A percentile compares a stretch with the other conserved stretches of the same genome.
phyloP scores from a whole-genome alignment of 192 early-diverging fungal species.

The Fimicolochytrium jonesii region DNA sequence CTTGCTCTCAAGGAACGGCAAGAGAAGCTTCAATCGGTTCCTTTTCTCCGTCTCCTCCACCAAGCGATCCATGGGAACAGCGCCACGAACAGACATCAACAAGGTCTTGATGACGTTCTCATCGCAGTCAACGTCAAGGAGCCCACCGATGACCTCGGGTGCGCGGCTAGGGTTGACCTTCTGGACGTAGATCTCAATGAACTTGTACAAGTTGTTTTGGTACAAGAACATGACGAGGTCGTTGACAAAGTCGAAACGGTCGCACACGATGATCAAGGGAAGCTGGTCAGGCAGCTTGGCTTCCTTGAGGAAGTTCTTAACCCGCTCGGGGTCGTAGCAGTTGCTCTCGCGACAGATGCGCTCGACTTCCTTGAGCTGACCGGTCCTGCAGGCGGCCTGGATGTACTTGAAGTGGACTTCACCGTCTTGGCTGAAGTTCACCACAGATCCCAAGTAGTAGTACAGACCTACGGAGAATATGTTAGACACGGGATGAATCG shows the following conservation, averaged over 20 bases:
- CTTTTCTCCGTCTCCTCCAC: slow-evolving; percentile 93
- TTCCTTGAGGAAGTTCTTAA: slow-evolving; percentile 99
- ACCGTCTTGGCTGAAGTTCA: slow-evolving; percentile 90
- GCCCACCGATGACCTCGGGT: slow-evolving; percentile 92
- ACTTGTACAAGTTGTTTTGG: slow-evolving; percentile 89
- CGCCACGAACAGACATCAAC: slow-evolving; percentile 74
- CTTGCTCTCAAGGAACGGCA: slow-evolving; percentile 91
- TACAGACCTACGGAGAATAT: slow-evolving; percentile 64
- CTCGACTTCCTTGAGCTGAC: slow-evolving; percentile 97
- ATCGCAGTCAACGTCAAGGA: slow-evolving; percentile 97
- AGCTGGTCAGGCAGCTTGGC: slow-evolving; percentile 93
- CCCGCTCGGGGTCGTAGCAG: slow-evolving; percentile 95
- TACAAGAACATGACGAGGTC: slow-evolving; percentile 95
- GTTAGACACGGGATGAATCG: not conserved
- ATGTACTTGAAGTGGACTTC: slow-evolving; percentile 99
- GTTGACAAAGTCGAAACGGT: slow-evolving; percentile 95
- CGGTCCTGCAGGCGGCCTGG: slow-evolving; percentile 87
- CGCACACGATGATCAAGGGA: slow-evolving; percentile 98
- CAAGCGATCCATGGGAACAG: slow-evolving; percentile 79
- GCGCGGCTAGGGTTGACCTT: slow-evolving; percentile 94
- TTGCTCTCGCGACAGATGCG: slow-evolving; percentile 94
- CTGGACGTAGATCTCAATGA: slow-evolving; percentile 99
- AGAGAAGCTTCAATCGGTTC: slow-evolving; percentile 91
- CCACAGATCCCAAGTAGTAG: slow-evolving; percentile 94
- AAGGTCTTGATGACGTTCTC: slow-evolving; percentile 89